phyloP scores from a whole-genome alignment of 768 basidiomycete species.

The Megacollybia marginata region DNA sequence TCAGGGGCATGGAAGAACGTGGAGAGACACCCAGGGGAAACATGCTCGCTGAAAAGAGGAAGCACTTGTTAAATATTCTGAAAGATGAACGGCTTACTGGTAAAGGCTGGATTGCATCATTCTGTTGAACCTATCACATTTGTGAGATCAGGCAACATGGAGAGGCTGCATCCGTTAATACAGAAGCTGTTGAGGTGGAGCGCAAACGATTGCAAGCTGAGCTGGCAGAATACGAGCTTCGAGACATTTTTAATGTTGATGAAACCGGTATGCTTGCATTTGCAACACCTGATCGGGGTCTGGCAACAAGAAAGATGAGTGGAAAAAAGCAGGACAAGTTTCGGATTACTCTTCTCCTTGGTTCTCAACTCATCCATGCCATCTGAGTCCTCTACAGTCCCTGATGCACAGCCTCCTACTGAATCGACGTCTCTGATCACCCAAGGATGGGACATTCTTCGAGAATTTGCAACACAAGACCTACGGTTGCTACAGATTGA shows the following conservation, averaged over 20 bases:
- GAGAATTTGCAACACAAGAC: constrained; percentile 7
- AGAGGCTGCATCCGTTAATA: constrained; percentile 27
- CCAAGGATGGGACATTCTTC: constrained; percentile 5
- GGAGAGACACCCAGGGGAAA: neutral
- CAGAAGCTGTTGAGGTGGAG: constrained; percentile 21
- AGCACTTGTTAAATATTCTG: neutral
- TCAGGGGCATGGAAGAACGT: constrained; percentile 19
- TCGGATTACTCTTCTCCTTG: constrained; percentile 24
- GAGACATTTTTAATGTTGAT: constrained; percentile 31
- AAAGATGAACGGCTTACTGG: neutral
- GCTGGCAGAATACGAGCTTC: constrained; percentile 17
- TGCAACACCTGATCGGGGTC: constrained; percentile 10
- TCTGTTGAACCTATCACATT: neutral
- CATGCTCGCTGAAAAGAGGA: neutral
- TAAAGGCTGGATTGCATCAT: no score
- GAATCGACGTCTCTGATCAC: no score
- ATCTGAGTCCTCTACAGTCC: no score
- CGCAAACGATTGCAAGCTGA: constrained; percentile 15
- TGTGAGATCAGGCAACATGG: neutral
- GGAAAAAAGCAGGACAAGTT: no score
- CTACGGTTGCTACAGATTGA: constrained; percentile 11
- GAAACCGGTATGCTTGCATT: no score
- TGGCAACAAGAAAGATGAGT: constrained; percentile 12
- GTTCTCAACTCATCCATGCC: no score
- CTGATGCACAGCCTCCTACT: no score